phyloP scores from a whole-genome alignment of 2,329 filamentous ascomycete genomes.

The Ophidiomyces ophidiicola region DNA sequence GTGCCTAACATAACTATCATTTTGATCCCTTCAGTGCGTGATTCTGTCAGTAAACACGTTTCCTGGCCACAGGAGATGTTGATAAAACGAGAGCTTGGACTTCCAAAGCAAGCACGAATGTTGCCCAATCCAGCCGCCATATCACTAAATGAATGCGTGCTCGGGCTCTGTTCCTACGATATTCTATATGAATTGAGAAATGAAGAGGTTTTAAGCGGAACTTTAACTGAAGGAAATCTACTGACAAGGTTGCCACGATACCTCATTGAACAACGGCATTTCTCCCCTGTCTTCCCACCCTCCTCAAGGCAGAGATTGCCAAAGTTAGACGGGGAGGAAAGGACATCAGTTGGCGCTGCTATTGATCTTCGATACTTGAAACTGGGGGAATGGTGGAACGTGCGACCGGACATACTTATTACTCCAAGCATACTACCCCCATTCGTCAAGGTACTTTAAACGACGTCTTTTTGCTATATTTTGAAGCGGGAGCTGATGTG shows the following conservation, averaged over 20 bases:
- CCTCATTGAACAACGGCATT: conserved; percentile 80
- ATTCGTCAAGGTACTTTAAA: conserved; percentile 66
- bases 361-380: conserved; percentile 76
- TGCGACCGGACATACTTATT: conserved; percentile 72
- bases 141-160: conserved; percentile 71
- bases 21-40: conserved; percentile 69
- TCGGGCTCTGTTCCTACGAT: conserved; percentile 76
- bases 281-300: conserved; percentile 79
- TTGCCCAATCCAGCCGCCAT: conserved; percentile 86
- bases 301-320: conserved; percentile 55
- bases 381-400: conserved; percentile 79
- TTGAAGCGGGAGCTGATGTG: conserved; percentile 2
- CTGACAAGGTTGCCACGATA: conserved; percentile 62
- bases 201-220: conserved; percentile 54
- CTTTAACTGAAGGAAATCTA: conserved; percentile 46
- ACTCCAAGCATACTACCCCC: conserved; percentile 71
- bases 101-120: conserved; percentile 58
- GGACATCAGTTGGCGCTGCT: conserved; percentile 58
- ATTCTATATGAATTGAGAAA: conserved; percentile 67
- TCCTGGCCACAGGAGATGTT: conserved; percentile 75
- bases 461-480: not conserved
- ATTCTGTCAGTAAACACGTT: conserved; percentile 69
- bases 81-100: conserved; percentile 56
- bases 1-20: conserved; percentile 73
- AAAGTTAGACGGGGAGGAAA: conserved; percentile 49